Percentiles rank a stretch among this genome's conserved stretches.
These are phyloP conservation scores for Pinus taeda DNA, from an alignment of 75 land plant genomes.

Conservation along the genomic window DNA sequence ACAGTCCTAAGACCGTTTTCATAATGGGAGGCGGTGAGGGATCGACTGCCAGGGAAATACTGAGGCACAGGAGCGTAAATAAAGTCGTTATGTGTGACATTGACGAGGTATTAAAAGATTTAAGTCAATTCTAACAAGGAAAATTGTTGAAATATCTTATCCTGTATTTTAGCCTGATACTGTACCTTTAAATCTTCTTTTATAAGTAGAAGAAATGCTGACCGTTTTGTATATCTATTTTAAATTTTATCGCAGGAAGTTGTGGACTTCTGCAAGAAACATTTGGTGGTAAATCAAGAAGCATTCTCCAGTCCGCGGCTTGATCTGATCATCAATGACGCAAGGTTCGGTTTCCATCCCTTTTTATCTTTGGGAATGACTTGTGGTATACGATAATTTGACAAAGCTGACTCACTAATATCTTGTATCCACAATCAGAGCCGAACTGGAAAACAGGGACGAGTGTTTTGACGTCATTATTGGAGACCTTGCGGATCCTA, in stretches of 20 bases:
- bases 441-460: constrained; percentile 43
- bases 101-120: constrained; percentile 27
- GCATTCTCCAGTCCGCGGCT: constrained; percentile 36
- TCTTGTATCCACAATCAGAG: constrained; percentile 20
- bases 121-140: background rate
- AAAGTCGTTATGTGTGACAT: constrained; percentile 63
- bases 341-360: constrained; percentile 21
- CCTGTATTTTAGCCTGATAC: background rate
- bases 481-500: constrained; percentile 63
- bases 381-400: background rate
- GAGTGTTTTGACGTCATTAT: constrained; percentile 59
- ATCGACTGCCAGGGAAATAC: constrained; percentile 48
- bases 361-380: background rate
- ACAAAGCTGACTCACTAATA: background rate
- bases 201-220: background rate
- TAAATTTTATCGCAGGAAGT: constrained; percentile 31
- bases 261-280: constrained; percentile 43
- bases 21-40: constrained; percentile 63
- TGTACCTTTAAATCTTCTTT: background rate
- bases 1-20: constrained; percentile 43
- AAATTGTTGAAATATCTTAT: background rate
- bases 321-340: constrained; percentile 42
- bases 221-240: too few relatives aligned
- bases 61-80: constrained; percentile 34
- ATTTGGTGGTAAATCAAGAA: constrained; percentile 29